phyloP scores from a whole-genome alignment of 129 eudicot genomes.

The Solidago caesia region DNA sequence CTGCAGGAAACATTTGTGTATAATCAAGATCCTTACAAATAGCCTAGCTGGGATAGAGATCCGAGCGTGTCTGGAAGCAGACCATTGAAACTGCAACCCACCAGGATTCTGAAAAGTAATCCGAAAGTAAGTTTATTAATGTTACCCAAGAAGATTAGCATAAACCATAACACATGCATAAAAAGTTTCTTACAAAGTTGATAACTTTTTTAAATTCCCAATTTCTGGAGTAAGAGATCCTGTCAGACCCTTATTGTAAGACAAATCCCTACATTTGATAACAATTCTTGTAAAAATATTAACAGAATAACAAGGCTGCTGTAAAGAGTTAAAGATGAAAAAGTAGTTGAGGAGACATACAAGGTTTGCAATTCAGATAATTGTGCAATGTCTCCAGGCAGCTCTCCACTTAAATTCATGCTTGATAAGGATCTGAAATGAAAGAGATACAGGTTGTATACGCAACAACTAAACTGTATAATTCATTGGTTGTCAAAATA shows the following conservation, averaged over 20 bases:
- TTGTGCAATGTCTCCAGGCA: constrained; percentile 59
- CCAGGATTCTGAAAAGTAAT: constrained; percentile 55
- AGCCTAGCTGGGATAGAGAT: constrained; percentile 51
- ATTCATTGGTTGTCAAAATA: background rate
- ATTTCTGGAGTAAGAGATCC: constrained; percentile 78
- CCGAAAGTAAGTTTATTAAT: constrained; percentile 33
- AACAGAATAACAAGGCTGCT: background rate
- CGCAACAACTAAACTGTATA: background rate
- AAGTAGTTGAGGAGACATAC: constrained; percentile 41
- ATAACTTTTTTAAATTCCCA: constrained; percentile 57
- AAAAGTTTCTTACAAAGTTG: constrained; percentile 64
- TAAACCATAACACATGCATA: background rate
- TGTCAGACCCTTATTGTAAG: constrained; percentile 63
- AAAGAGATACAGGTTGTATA: background rate
- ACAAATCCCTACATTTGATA: constrained; percentile 63
- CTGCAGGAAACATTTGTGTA: background rate
- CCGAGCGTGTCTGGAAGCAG: constrained; percentile 70
- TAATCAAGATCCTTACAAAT: constrained; percentile 55
- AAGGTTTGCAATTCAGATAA: constrained; percentile 65
- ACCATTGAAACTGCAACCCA: constrained; percentile 85
- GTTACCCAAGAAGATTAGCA: constrained; percentile 2
- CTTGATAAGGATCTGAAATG: constrained; percentile 64
- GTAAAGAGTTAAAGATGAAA: no score
- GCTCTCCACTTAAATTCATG: constrained; percentile 48
- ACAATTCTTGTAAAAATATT: background rate